Conservation (phyloP, 2,329 filamentous ascomycete species). For the Pseudofabraea citricarpa region DNA sequence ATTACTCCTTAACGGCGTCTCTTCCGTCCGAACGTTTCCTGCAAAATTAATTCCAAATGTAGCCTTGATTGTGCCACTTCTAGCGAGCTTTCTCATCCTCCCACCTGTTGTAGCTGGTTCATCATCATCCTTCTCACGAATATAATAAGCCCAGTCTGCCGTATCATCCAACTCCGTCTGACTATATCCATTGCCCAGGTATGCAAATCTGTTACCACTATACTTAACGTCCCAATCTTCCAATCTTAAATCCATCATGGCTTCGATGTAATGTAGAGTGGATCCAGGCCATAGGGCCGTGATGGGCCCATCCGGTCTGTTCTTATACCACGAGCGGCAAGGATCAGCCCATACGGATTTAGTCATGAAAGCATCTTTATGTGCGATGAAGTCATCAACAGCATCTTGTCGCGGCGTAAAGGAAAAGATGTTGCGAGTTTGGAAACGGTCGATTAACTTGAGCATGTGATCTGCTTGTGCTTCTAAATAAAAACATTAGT, state of each 20-base stretch:
- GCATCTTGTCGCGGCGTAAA: conserved; percentile 40
- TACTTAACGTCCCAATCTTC: conserved; percentile 43
- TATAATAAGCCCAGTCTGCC: conserved; percentile 36
- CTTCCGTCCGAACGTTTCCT: conserved; percentile 5
- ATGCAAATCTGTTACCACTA: conserved; percentile 32
- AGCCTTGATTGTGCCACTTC: conserved; percentile 21
- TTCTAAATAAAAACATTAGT: conserved; percentile 25
- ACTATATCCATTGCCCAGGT: conserved; percentile 36
- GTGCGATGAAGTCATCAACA: conserved; percentile 44
- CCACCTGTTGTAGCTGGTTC: conserved; percentile 19
- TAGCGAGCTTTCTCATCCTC: conserved; percentile 21
- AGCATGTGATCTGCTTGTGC: conserved; percentile 44
- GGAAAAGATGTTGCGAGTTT: conserved; percentile 40
- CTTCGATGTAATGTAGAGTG: conserved; percentile 45
- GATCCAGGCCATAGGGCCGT: conserved; percentile 38
- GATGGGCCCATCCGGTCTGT: conserved; percentile 26
- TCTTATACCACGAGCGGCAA: conserved; percentile 39
- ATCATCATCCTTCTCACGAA: conserved; percentile 31
- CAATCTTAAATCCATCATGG: conserved; percentile 36
- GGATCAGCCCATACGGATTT: conserved; percentile 39
- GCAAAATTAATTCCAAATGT: conserved; percentile 17
- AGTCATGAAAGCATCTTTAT: conserved; percentile 40
- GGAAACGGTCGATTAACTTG: conserved; percentile 43
- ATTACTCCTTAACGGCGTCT: background rate
- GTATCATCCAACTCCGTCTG: conserved; percentile 34